Evolutionary conservation across 2,329 filamentous ascomycete species (phyloP).

Genomic region (Penicillium aurantiogriseum): DNA sequence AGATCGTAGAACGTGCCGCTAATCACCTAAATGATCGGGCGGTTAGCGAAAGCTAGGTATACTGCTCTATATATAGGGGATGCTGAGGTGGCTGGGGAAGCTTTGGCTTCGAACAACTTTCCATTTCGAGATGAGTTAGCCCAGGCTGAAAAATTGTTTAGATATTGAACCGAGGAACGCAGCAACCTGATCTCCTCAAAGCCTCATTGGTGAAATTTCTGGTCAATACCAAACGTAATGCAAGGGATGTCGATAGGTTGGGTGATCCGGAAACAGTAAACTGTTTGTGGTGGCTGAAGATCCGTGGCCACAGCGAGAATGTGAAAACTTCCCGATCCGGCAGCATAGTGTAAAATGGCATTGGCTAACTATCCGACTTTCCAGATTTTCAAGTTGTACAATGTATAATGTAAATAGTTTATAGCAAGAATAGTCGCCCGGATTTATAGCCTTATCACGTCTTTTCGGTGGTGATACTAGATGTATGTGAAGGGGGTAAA

Average conservation of each 20-base stretch:
- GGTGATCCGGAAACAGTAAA: neutral
- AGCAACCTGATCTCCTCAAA: neutral
- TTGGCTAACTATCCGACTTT: neutral
- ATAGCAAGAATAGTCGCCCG: too few species aligned
- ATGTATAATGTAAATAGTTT: neutral
- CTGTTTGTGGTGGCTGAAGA: slow-evolving; percentile 12
- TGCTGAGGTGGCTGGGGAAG: slow-evolving; percentile 7
- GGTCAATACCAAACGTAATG: neutral
- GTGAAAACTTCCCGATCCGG: slow-evolving; percentile 3
- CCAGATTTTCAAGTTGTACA: neutral
- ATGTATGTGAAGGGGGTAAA: too few species aligned
- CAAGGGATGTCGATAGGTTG: neutral
- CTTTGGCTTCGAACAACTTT: neutral
- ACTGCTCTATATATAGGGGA: too few species aligned
- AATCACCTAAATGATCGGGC: too few species aligned
- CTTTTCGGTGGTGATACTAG: too few species aligned
- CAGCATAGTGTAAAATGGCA: neutral
- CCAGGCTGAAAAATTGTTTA: neutral
- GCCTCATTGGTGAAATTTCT: neutral
- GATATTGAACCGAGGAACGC: neutral
- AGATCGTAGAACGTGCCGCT: too few species aligned
- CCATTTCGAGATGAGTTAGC: neutral
- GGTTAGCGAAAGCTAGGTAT: too few species aligned
- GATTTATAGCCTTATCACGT: too few species aligned
- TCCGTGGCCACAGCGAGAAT: slow-evolving; percentile 12